A percentile compares a stretch with the other conserved stretches of the same genome.
Conservation (phyloP, 371 early-diverging fungal species). For the Sporodiniella umbellata region DNA sequence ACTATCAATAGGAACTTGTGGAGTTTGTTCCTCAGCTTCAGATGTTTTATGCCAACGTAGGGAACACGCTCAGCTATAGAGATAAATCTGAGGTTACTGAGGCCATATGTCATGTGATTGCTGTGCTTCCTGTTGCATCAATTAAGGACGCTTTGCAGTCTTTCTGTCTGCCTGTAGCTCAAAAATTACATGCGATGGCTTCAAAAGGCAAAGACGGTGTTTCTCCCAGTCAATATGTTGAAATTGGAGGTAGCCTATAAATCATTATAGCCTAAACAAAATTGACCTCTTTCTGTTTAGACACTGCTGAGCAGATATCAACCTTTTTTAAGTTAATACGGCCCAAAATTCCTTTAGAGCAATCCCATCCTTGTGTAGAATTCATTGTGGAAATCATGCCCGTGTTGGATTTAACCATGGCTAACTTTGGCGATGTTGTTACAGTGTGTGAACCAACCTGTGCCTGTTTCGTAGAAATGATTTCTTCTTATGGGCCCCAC, state of each 20-base stretch:
- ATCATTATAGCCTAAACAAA: neutral
- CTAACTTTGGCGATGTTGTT: slow-evolving; percentile 50
- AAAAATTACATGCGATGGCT: slow-evolving; percentile 51
- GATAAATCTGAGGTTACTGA: slow-evolving; percentile 84
- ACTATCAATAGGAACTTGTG: slow-evolving; percentile 50
- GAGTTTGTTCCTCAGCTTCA: slow-evolving; percentile 74
- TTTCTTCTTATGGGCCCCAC: slow-evolving; percentile 57
- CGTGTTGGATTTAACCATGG: slow-evolving; percentile 53
- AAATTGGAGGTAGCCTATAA: slow-evolving; percentile 42
- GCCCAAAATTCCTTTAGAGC: slow-evolving; percentile 45
- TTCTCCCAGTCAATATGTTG: slow-evolving; percentile 19
- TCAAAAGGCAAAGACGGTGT: slow-evolving; percentile 28
- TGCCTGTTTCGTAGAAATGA: slow-evolving; percentile 63
- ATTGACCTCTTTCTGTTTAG: slow-evolving; percentile 10
- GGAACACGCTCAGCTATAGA: slow-evolving; percentile 57
- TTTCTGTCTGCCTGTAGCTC: slow-evolving; percentile 84
- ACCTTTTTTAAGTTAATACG: slow-evolving; percentile 53
- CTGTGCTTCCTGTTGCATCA: slow-evolving; percentile 64
- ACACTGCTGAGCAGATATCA: slow-evolving; percentile 51
- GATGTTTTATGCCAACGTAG: slow-evolving; percentile 69
- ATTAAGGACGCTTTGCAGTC: slow-evolving; percentile 67
- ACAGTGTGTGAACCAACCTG: slow-evolving; percentile 62
- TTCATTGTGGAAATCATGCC: slow-evolving; percentile 84
- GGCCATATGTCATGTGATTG: slow-evolving; percentile 86
- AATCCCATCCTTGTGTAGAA: slow-evolving; percentile 68